A percentile compares a stretch with the other conserved stretches of the same genome.
Evolutionary conservation across 306 rosid species (phyloP).

Genomic region (Chamaecrista fasciculata): DNA sequence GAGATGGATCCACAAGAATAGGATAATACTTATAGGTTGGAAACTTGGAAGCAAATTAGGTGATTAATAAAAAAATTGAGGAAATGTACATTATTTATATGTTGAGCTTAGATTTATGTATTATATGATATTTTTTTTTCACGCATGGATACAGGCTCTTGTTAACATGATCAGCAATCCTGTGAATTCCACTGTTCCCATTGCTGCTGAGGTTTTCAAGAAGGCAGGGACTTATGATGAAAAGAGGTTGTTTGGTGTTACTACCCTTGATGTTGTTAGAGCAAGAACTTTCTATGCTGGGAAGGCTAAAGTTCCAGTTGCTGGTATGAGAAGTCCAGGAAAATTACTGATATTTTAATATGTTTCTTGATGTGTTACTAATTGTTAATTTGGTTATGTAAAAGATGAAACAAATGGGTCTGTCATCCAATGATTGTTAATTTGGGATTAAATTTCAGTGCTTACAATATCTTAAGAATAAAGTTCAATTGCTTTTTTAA

Average conservation of each 20-base stretch:
- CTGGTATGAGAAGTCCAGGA: conserved; percentile 48
- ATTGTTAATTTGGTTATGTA: neutral
- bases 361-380: neutral
- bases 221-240: conserved; percentile 84
- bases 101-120: neutral
- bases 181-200: conserved; percentile 94
- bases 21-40: neutral
- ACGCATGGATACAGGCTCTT: conserved; percentile 58
- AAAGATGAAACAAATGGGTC: neutral
- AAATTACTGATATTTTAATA: neutral
- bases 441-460: neutral
- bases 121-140: conserved; percentile 13
- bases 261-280: conserved; percentile 96
- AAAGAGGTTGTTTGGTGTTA: conserved; percentile 88
- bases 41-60: neutral
- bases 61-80: neutral
- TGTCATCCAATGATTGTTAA: no score
- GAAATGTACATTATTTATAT: neutral
- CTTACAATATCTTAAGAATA: neutral
- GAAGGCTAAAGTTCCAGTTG: conserved; percentile 81
- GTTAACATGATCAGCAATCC: conserved; percentile 97
- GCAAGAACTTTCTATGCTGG: conserved; percentile 98
- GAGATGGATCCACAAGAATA: neutral
- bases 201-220: conserved; percentile 97
- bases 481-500: neutral